Evolutionary conservation across 2,329 filamentous ascomycete species (phyloP).

Genomic region (Trichoderma semiorbis): DNA sequence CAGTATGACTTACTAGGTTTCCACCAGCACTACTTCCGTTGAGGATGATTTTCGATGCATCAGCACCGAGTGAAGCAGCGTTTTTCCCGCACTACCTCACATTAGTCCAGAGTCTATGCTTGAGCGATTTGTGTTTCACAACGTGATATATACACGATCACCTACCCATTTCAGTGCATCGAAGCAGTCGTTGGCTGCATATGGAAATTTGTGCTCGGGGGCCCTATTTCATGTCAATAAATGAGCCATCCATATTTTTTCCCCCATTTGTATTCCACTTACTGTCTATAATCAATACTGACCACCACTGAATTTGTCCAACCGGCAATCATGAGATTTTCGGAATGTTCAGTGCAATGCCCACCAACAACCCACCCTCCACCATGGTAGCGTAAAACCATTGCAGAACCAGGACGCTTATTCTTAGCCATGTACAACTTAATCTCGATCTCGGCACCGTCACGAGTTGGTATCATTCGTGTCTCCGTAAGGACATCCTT

Average conservation of each 20-base stretch:
- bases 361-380: background rate
- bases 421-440: background rate
- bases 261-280: background rate
- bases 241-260: background rate
- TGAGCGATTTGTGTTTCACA: background rate
- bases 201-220: background rate
- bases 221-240: background rate
- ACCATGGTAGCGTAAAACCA: background rate
- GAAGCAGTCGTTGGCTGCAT: background rate
- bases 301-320: background rate
- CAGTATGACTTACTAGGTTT: constrained; percentile 30
- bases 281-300: background rate
- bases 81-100: background rate
- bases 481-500: background rate
- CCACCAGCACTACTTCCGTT: constrained; percentile 36
- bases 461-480: background rate
- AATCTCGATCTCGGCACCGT: background rate
- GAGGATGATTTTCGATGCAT: constrained; percentile 36
- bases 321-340: background rate
- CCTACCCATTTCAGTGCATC: background rate
- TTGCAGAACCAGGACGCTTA: background rate
- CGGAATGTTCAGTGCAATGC: background rate
- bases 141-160: background rate
- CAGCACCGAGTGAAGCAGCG: constrained; percentile 26
- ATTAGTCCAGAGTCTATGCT: background rate